Conservation (phyloP, 2,329 filamentous ascomycete species). For the Paraphaeosphaeria minitans region DNA sequence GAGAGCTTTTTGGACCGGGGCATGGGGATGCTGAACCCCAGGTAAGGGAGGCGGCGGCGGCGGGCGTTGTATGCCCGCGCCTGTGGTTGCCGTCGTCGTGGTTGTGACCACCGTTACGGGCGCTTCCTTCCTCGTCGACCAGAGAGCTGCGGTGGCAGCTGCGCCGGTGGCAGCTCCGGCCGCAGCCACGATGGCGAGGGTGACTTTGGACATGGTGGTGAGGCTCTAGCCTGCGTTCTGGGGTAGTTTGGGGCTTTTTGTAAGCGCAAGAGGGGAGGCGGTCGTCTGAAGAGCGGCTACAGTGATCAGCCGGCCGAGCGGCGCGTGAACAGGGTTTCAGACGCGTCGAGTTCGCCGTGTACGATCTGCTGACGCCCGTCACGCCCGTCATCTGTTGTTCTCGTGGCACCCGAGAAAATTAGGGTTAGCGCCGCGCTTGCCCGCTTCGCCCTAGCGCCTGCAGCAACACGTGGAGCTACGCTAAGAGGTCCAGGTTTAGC, state of each 20-base stretch:
- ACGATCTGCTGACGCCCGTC: slow-evolving; percentile 38
- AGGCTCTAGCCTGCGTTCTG: not conserved
- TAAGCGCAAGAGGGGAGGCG: not conserved
- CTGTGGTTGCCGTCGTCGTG: slow-evolving; percentile 39
- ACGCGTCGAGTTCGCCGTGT: slow-evolving; percentile 39
- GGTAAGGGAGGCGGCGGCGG: slow-evolving; percentile 30
- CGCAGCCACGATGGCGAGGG: slow-evolving; percentile 55
- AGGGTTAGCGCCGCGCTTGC: slow-evolving; percentile 19
- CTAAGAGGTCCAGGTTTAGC: no score
- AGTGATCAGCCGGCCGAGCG: slow-evolving; percentile 34
- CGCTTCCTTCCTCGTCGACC: slow-evolving; percentile 44
- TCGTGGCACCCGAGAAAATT: slow-evolving; percentile 25
- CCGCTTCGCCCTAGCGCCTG: slow-evolving; percentile 22
- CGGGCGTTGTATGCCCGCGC: slow-evolving; percentile 32
- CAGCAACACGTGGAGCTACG: no score
- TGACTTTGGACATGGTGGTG: slow-evolving; percentile 56
- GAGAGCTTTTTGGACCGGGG: not conserved
- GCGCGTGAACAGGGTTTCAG: slow-evolving; percentile 45
- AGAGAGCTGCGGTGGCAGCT: slow-evolving; percentile 55
- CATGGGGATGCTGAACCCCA: slow-evolving; percentile 13
- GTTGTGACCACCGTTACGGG: slow-evolving; percentile 37
- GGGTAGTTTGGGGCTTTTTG: not conserved
- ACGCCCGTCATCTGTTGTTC: slow-evolving; percentile 35
- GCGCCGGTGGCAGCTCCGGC: slow-evolving; percentile 55
- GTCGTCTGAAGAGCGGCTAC: slow-evolving; percentile 24